phyloP scores from a whole-genome alignment of 805 yeast species.

The Yarrowia porcina region DNA sequence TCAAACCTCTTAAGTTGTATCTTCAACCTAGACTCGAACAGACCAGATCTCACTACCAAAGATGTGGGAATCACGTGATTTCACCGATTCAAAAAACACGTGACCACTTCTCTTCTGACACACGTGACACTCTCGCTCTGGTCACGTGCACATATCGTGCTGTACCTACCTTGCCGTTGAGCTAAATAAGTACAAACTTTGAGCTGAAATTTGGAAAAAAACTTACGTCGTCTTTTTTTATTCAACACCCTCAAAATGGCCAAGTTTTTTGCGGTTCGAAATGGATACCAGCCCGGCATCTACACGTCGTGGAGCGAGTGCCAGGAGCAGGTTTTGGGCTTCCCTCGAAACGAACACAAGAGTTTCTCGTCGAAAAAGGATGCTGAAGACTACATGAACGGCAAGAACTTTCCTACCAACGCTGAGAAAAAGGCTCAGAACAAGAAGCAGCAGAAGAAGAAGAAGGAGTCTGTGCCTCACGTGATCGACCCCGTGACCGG shows the following conservation, averaged over 20 bases:
- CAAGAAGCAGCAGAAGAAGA: neutral
- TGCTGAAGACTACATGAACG: neutral
- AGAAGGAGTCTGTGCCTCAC: neutral
- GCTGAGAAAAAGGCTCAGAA: neutral
- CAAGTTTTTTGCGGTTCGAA: neutral
- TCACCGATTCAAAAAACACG: no score
- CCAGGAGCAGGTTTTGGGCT: neutral
- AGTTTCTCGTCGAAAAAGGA: neutral
- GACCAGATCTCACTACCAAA: no score
- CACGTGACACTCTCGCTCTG: no score
- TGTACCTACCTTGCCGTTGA: no score
- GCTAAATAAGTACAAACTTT: neutral
- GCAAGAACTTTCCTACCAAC: neutral
- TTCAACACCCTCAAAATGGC: no score
- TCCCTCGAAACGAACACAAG: neutral
- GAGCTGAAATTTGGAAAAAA: neutral
- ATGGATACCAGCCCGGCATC: slow-evolving; percentile 11
- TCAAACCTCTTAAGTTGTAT: no score
- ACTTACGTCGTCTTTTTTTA: no score
- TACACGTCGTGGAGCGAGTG: neutral
- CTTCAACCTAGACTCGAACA: no score
- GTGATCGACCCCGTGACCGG: neutral
- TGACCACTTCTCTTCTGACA: no score
- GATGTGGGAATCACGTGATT: no score
- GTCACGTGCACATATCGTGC: no score